Base-by-base conservation (phyloP, 169 alveolate species). In the Babesia gibsoni region DNA sequence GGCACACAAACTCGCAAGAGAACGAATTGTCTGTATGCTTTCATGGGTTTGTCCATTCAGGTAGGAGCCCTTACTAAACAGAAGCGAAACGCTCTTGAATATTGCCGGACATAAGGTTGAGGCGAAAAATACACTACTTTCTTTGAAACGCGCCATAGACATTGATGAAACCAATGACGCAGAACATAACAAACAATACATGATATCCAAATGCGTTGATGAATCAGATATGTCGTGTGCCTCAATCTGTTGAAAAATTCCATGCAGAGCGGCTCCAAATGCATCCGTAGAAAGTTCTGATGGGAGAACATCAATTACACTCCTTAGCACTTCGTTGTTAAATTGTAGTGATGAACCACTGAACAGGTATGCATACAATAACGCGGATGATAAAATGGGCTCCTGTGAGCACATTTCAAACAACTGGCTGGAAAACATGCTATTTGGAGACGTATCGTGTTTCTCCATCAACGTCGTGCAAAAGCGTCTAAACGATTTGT, bases 291-390 rank as follows among this genome's bases (percentile, higher is more conserved):
- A 12, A 20, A 10, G 50, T 12, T 20, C 72, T 29, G 43, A 8
- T 10, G 72, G 20, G 37, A 46, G 5, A 29, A 20, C 41, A n/a
- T n/a, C 56, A 20, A 18, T 6, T 5, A 61, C 30, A 1, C 37
- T 48, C 22, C 58, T 4, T 20, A 61, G 10, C 0, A 46, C 59
- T 4, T 61, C 72, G 1, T 27, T 23, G 58, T 61, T 46, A 35
- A 61, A 61, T 36, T 61, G 72, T 23, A 61, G 30, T 25, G 43
- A 42, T 0, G 72, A 45, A 5, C 72, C 72, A n/a, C 59, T 61
- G 45, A 14, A 43, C 1, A 52, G 50, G 42, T 18, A 41, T 30
- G 46, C 46, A 22, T 61, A 61, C 2, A 61, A 20, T 35, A 61
- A 23, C 42, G 20, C 16, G 1, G 58, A 61, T n/a, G 23, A 3